These are phyloP conservation scores for Yamadazyma diospyri DNA, from an alignment of 1,139 yeast genomes.

Conservation along the genomic window DNA sequence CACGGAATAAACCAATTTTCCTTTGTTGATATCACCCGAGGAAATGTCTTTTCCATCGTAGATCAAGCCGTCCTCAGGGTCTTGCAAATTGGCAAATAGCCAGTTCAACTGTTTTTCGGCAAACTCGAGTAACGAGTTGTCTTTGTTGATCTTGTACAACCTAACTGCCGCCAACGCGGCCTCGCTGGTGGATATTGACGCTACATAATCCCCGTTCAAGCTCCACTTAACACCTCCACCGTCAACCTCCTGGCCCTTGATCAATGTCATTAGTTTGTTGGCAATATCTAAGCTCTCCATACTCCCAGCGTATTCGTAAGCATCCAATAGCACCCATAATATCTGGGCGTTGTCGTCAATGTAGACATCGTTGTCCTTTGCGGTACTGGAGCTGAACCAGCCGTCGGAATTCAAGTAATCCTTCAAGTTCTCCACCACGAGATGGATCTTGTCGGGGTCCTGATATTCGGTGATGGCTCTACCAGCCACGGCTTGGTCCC, in stretches of 20 bases:
- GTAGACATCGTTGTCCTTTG: slow-evolving; percentile 26
- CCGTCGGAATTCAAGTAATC: slow-evolving; percentile 16
- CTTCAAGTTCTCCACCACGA: slow-evolving; percentile 12
- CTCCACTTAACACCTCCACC: slow-evolving; percentile 35
- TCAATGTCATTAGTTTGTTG: slow-evolving; percentile 9
- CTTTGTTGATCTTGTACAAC: slow-evolving; percentile 19
- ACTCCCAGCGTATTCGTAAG: slow-evolving; percentile 18
- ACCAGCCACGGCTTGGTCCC: slow-evolving; percentile 27
- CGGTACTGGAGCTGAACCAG: slow-evolving; percentile 29
- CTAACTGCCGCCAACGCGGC: slow-evolving; percentile 32
- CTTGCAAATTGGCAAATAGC: slow-evolving; percentile 26
- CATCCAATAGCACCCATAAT: slow-evolving; percentile 28
- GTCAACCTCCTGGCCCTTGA: slow-evolving; percentile 17
- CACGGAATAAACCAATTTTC: slow-evolving; percentile 34
- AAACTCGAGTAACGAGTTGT: slow-evolving; percentile 20
- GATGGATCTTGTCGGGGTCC: slow-evolving; percentile 12
- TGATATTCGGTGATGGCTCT: slow-evolving; percentile 15
- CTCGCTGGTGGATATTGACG: slow-evolving; percentile 33
- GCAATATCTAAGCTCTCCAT: slow-evolving; percentile 17
- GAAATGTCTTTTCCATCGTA: slow-evolving; percentile 26
- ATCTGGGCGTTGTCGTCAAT: slow-evolving; percentile 35
- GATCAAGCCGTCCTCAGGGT: slow-evolving; percentile 26
- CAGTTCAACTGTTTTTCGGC: slow-evolving; percentile 23
- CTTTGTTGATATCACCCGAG: slow-evolving; percentile 23
- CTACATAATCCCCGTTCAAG: slow-evolving; percentile 22